These are phyloP conservation scores for Macrophomina tecta DNA, from an alignment of 2,329 filamentous ascomycete genomes.

Conservation along the genomic window DNA sequence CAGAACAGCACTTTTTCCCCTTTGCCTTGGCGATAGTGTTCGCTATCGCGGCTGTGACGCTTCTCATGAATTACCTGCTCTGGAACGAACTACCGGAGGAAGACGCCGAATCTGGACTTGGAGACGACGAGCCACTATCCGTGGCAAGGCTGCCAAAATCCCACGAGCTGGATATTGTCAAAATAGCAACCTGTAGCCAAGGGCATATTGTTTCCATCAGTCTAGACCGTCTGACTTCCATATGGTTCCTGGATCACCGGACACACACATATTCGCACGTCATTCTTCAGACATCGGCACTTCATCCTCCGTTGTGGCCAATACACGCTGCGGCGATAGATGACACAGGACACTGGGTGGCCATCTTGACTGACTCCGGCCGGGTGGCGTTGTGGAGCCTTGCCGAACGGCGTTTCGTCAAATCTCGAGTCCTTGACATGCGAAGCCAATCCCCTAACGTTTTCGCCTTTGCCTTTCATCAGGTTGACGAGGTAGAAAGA, in stretches of 20 bases:
- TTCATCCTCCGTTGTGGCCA: constrained; percentile 48
- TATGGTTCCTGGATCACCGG: constrained; percentile 57
- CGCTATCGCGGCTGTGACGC: constrained; percentile 66
- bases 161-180: constrained; percentile 72
- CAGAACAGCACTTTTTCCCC: constrained; percentile 70
- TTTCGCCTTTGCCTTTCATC: constrained; percentile 65
- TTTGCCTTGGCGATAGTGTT: constrained; percentile 70
- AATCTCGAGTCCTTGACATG: constrained; percentile 61
- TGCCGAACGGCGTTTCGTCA: constrained; percentile 61
- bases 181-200: constrained; percentile 66
- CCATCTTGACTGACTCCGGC: constrained; percentile 65
- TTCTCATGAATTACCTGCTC: constrained; percentile 76
- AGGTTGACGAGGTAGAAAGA: constrained; percentile 38
- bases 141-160: constrained; percentile 67
- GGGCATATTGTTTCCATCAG: constrained; percentile 73
- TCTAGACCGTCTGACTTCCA: constrained; percentile 70
- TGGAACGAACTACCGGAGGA: constrained; percentile 64
- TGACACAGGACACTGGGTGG: constrained; percentile 68
- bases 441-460: constrained; percentile 65
- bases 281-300: constrained; percentile 39
- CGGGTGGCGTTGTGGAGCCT: constrained; percentile 70
- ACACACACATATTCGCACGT: constrained; percentile 39
- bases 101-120: constrained; percentile 52
- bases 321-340: constrained; percentile 70
- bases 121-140: constrained; percentile 60